Evolutionary conservation across 768 basidiomycete species (phyloP), one percentile per base, ranked within the genome.

Genomic region (Cubamyces lactineus): DNA sequence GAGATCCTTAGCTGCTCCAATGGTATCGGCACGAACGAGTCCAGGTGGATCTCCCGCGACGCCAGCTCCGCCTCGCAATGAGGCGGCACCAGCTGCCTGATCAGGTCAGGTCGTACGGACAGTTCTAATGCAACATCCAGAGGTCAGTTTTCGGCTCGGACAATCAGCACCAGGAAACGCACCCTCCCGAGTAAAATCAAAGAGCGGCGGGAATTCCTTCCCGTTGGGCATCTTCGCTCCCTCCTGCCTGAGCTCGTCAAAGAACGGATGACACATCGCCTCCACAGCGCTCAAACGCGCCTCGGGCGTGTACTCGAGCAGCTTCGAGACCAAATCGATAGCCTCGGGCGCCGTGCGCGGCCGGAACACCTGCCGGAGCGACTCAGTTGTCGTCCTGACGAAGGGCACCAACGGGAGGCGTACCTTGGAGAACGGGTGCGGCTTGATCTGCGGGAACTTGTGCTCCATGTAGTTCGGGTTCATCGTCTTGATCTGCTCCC

Each of bases 381-480:
- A 45, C 42, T 59, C 49, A 59, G 57, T 41, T 39, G 49, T 5
- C 3, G 49, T 42, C 49, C 24, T 61, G 49, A 56, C 50, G 59
- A 48, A 55, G 17, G 17, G 56, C 39, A 59, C 34, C n/a, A 41
- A 34, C 53, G 48, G 30, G 9, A 42, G n/a, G 72, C 76, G 26
- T 61, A 93, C 94, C 87, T 98, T 98, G 73, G 89, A 91, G 82
- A 98, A 98, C 0, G 96, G 96, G 73, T 98, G 96, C n/a, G 96
- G 94, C 74, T 96, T 95, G 82, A 99, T 99, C 78, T 98, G 96
- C 1, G 97, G 97, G 82, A 99, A 99, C 78, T 98, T 98, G 86
- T 99, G 97, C 74, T 99, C 97, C 97, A 98, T 98, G 79, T 99
- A 99, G 80, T 99, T 99, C 57, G 97, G 97, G 78, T 99, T 99